Base-by-base conservation (phyloP, 345 rosid species). In the Euphorbia peplus region DNA sequence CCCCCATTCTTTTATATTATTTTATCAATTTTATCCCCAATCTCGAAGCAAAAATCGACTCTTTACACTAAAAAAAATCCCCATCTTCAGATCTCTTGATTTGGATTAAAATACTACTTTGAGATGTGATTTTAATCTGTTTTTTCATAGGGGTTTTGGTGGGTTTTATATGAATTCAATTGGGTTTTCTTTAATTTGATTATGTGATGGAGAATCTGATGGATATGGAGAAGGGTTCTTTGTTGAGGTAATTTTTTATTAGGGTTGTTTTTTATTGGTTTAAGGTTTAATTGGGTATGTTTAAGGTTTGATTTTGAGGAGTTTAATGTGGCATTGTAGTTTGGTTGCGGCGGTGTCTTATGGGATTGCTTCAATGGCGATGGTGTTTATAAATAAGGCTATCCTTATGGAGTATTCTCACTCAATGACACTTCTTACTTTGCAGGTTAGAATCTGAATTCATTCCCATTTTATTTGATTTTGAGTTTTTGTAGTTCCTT, bases 301-400 rank as follows among this genome's bases (percentile, higher is more conserved):
- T 29, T 8, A 57, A 25, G 26, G 25, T 14, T 11, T 22, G 29
- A 6, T 48, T n/a, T n/a, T 42, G 30, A 15, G 1, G 19, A n/a
- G 62, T 6, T 24, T 37, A 15, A 10, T 70, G 7, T 62, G 60
- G 65, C 10, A 9, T 70, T 86, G 84, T 75, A 95, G 97, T 80
- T 77, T 95, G 73, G 56, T 79, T 66, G 70, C 97, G 53, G 97
- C 99, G 11, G 64, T 91, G 66, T 88, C 97, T 3, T 95, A 95
- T 87, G 99, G 97, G 62, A 54, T 85, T 77, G 87, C 93, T 77
- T 95, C 97, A 0, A 95, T 95, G 99, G 95, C 96, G 4, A 95
- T 95, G 99, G 99, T 91, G 61, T 95, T 95, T 70, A 91, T 95
- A 81, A 95, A 95, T 56, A 95, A 91, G 79, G 96, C 96, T 37